phyloP scores from a whole-genome alignment of 768 basidiomycete species.

The Dictyophora rubrovolvata region DNA sequence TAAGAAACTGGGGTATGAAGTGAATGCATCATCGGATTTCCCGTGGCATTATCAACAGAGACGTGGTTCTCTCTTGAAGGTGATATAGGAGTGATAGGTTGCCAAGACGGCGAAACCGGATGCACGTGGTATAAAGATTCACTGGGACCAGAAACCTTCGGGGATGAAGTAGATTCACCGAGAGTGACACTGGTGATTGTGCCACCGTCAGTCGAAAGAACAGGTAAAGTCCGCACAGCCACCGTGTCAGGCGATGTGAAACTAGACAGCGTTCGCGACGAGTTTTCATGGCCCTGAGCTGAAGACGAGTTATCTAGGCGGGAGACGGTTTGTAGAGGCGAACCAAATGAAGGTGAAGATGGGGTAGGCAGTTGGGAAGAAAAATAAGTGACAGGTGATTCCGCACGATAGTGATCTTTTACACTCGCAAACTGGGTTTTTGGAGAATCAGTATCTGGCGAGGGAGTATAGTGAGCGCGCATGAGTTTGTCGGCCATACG shows the following conservation, averaged over 20 bases:
- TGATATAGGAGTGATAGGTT: background rate
- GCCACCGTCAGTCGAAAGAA: background rate
- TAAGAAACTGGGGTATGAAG: background rate
- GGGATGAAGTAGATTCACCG: background rate
- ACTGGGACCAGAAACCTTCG: background rate
- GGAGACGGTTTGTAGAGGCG: background rate
- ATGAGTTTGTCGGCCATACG: conserved; percentile 5
- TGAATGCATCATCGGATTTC: background rate
- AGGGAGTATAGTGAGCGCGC: background rate
- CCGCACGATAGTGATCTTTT: background rate
- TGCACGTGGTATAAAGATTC: background rate
- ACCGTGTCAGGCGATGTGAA: background rate
- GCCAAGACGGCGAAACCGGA: background rate
- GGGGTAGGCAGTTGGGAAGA: background rate
- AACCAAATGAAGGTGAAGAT: background rate
- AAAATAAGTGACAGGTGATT: background rate
- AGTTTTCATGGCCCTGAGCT: too few species aligned
- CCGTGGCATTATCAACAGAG: background rate
- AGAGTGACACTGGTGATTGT: background rate
- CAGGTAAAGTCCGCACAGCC: background rate
- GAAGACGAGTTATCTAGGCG: background rate
- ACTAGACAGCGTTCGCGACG: background rate
- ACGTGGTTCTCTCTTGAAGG: background rate
- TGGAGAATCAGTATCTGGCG: background rate
- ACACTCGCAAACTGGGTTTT: background rate